Base-by-base conservation (phyloP, 306 rosid genomes). In the Gillenia trifoliata region DNA sequence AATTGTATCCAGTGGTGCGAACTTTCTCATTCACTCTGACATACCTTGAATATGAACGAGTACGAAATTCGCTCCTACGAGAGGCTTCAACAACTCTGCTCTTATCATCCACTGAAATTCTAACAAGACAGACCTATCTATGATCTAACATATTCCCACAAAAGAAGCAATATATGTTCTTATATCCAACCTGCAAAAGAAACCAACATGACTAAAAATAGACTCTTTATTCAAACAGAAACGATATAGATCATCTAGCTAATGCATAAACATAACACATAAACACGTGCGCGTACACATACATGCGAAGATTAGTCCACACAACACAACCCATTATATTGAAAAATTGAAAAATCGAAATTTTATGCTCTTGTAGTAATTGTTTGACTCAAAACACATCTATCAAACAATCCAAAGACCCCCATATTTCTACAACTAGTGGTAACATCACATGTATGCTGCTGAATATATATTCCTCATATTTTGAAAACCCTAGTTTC, bases 51-150 rank as follows among this genome's bases (percentile, higher is more conserved):
- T 38, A 68, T 15, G 43, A 76, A 56, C 30, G 52, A 68, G 69
- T 13, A 28, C 70, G 68, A 60, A 68, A 76, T 68, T 68, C 68
- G 0, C 3, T 28, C 20, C 36, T 67, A 20, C 80, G 63, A 20
- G 75, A 76, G 66, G 26, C 75, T 68, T 76, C 80, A 68, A 59
- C 49, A 56, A 68, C 80, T 76, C 63, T 43, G 70, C 73, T 76
- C 52, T 11, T 8, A 30, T 59, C 63, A 68, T 68, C 74, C 60
- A 68, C 26, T 19, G 80, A 67, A 68, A 43, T 76, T 26, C 75
- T 68, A 28, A 76, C 62, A 59, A 67, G 34, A 60, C 80, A 76
- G 41, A 68, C 68, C 50, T 43, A 59, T 56, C 75, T 43, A 34
- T 34, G 40, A 11, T 76, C 75, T 74, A 74, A 76, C 75, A 68